Evolutionary conservation across 2,329 filamentous ascomycete species (phyloP).

Genomic region (Dendryphion nanum): DNA sequence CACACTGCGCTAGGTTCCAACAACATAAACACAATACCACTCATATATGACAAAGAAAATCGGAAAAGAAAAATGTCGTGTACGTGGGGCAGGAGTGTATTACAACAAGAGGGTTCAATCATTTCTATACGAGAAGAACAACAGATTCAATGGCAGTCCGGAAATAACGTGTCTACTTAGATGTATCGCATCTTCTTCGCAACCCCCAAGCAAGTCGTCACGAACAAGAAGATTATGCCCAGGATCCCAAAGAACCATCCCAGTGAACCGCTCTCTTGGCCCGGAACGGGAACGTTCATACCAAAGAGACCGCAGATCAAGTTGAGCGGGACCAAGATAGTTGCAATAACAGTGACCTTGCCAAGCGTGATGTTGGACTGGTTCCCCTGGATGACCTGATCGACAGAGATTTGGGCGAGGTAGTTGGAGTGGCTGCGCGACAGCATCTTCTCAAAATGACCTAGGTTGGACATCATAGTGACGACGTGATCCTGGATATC

Average conservation of each 20-base stretch:
- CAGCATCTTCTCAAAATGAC: constrained; percentile 97
- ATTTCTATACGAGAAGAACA: no score
- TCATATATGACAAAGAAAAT: no score
- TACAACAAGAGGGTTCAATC: no score
- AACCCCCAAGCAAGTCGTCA: constrained; percentile 37
- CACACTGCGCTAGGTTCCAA: no score
- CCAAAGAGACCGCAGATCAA: constrained; percentile 84
- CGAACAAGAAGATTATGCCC: constrained; percentile 52
- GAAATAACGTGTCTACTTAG: no score
- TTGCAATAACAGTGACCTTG: constrained; percentile 92
- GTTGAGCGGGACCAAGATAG: constrained; percentile 94
- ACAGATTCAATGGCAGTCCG: no score
- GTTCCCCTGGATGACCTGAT: constrained; percentile 85
- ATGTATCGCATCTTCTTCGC: constrained; percentile 47
- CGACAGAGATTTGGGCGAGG: constrained; percentile 88
- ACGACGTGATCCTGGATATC: constrained; percentile 99
- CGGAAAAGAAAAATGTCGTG: no score
- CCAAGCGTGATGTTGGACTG: constrained; percentile 84
- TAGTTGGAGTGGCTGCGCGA: constrained; percentile 94
- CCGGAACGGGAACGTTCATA: constrained; percentile 82
- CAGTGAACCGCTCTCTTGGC: constrained; percentile 45
- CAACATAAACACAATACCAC: no score
- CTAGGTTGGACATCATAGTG: constrained; percentile 96
- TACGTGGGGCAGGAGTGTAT: no score
- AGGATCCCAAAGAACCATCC: constrained; percentile 63